Conservation (phyloP, 1,284 basidiomycete species). For the Ganoderma resinaceum region DNA sequence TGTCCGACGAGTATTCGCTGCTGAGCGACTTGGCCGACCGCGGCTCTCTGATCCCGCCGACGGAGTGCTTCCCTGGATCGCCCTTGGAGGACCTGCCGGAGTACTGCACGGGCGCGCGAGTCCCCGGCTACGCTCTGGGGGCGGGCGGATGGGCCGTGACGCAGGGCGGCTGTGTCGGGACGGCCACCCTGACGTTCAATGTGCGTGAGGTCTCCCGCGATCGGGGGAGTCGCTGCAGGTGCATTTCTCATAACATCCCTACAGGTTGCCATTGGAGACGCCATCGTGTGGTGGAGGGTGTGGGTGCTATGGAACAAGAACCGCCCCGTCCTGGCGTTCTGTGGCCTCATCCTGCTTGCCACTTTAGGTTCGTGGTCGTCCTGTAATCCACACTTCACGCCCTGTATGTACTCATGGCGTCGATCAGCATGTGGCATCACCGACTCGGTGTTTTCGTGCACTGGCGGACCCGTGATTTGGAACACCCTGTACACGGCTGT, state of each 20-base stretch:
- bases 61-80: neutral
- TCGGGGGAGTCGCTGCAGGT: neutral
- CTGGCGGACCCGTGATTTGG: neutral
- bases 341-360: neutral
- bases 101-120: neutral
- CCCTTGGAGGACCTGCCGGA: neutral
- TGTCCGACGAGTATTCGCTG: neutral
- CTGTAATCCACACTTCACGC: too few relatives aligned
- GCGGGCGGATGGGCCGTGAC: neutral
- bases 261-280: neutral
- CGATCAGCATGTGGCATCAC: neutral
- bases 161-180: neutral
- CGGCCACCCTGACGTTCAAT: neutral
- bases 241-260: neutral
- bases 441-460: neutral
- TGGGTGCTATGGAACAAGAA: conserved; percentile 1
- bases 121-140: neutral
- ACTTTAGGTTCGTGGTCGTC: neutral
- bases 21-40: neutral
- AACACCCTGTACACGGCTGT: too few relatives aligned
- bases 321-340: neutral
- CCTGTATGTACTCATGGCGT: neutral
- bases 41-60: neutral
- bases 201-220: neutral
- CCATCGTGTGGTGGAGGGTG: conserved; percentile 6